A percentile compares a stretch with the other conserved stretches of the same genome.
These are phyloP conservation scores for Flaveria ramosissima DNA, from an alignment of 129 eudicot genomes.

Conservation along the genomic window DNA sequence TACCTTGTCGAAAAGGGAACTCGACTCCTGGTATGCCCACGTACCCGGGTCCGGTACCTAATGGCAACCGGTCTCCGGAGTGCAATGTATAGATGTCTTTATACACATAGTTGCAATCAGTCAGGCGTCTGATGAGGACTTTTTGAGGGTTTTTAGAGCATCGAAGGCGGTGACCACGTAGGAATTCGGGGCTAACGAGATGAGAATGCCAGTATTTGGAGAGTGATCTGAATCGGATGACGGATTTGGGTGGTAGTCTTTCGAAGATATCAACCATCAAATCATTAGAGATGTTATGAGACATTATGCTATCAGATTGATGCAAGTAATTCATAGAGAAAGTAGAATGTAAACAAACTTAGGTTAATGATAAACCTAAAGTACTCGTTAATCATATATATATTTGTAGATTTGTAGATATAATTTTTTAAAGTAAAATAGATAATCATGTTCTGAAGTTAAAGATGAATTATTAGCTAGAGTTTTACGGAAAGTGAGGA, in stretches of 20 bases:
- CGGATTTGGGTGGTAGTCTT: constrained; percentile 40
- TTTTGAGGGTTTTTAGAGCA: neutral
- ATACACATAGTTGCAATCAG: neutral
- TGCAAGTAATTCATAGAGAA: too few relatives aligned
- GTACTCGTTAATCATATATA: too few relatives aligned
- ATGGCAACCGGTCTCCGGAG: neutral
- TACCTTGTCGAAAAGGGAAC: neutral
- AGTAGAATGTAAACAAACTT: too few relatives aligned
- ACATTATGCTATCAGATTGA: constrained; percentile 9
- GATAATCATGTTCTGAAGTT: too few relatives aligned
- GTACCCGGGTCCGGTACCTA: neutral
- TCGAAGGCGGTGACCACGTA: constrained; percentile 11
- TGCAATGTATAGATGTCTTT: neutral
- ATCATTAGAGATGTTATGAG: constrained; percentile 29
- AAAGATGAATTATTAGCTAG: too few relatives aligned
- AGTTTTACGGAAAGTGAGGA: too few relatives aligned
- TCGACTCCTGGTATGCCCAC: neutral
- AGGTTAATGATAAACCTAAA: too few relatives aligned
- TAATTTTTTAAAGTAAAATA: too few relatives aligned
- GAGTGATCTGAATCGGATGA: constrained; percentile 36
- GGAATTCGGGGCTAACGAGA: constrained; percentile 22
- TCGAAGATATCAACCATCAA: constrained; percentile 29
- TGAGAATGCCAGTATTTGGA: constrained; percentile 37
- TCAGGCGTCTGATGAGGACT: neutral
- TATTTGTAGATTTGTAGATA: too few relatives aligned